Evolutionary conservation across 2,329 filamentous ascomycete genomes (phyloP).

Genomic region (Keithomyces neogunnii): DNA sequence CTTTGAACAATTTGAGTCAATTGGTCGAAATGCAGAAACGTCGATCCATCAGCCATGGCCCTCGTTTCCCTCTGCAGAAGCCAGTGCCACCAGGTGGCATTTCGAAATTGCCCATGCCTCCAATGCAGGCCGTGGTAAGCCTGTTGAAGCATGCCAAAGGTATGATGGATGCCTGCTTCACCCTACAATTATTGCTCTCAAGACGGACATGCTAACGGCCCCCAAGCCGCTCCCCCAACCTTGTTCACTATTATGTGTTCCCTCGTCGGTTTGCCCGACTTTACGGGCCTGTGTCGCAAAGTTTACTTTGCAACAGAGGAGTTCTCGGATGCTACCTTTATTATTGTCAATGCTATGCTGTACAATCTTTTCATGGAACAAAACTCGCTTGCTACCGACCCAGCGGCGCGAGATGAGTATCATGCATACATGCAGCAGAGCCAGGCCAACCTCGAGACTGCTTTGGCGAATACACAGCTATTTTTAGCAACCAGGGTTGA

Average conservation of each 20-base stretch:
- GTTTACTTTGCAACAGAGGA: conserved; percentile 46
- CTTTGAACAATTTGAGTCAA: conserved; percentile 41
- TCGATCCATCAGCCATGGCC: conserved; percentile 29
- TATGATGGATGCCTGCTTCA: conserved; percentile 11
- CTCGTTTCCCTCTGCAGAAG: conserved; percentile 37
- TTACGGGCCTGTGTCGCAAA: conserved; percentile 38
- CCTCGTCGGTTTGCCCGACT: conserved; percentile 40
- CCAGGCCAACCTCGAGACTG: conserved; percentile 41
- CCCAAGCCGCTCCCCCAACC: conserved; percentile 34
- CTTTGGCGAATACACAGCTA: conserved; percentile 42
- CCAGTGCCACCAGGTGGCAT: conserved; percentile 36
- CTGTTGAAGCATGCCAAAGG: conserved; percentile 41
- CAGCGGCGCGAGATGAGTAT: conserved; percentile 25
- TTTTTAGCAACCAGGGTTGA: conserved; percentile 45
- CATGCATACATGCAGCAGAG: conserved; percentile 31
- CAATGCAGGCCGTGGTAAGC: conserved; percentile 39
- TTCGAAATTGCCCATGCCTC: conserved; percentile 46
- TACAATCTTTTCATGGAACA: conserved; percentile 43
- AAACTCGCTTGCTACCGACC: conserved; percentile 26
- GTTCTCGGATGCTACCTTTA: conserved; percentile 39
- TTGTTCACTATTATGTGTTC: conserved; percentile 42
- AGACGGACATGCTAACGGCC: conserved; percentile 2
- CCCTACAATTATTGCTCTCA: not conserved
- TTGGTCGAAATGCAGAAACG: conserved; percentile 43
- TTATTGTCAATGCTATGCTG: conserved; percentile 40